Evolutionary conservation across 2,329 filamentous ascomycete genomes (phyloP).

Genomic region (Fusarium pseudoanthophilum): DNA sequence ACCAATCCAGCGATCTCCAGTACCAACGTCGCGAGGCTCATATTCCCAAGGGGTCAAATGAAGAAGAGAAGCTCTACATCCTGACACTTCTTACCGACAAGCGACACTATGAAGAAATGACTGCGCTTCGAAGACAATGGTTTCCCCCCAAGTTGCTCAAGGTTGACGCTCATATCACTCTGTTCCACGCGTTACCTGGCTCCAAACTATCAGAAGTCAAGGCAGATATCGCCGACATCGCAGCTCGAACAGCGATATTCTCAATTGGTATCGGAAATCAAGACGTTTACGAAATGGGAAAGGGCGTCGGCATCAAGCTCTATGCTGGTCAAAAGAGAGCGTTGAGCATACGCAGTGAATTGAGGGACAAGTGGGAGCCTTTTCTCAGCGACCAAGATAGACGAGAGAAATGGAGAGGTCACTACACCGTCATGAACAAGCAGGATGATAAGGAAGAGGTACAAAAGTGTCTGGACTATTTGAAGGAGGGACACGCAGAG

Average conservation of each 20-base stretch:
- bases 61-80: slow-evolving; percentile 15
- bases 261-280: background rate
- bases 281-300: slow-evolving; percentile 22
- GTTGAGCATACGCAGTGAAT: background rate
- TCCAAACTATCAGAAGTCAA: slow-evolving; percentile 19
- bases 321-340: slow-evolving; percentile 7
- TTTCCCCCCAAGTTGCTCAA: slow-evolving; percentile 25
- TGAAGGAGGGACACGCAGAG: background rate
- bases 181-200: slow-evolving; percentile 32
- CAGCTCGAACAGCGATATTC: background rate
- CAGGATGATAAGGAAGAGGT: slow-evolving; percentile 27
- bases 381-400: slow-evolving; percentile 29
- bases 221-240: background rate
- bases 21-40: slow-evolving; percentile 26
- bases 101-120: slow-evolving; percentile 19
- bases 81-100: slow-evolving; percentile 26
- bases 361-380: slow-evolving; percentile 18
- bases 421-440: slow-evolving; percentile 37
- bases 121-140: slow-evolving; percentile 21
- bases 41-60: background rate
- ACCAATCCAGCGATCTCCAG: slow-evolving; percentile 7
- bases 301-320: slow-evolving; percentile 28
- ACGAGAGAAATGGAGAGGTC: slow-evolving; percentile 25
- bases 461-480: background rate
- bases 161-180: slow-evolving; percentile 28